phyloP scores from a whole-genome alignment of 73 alveolate species.

The Paramecium octaurelia region DNA sequence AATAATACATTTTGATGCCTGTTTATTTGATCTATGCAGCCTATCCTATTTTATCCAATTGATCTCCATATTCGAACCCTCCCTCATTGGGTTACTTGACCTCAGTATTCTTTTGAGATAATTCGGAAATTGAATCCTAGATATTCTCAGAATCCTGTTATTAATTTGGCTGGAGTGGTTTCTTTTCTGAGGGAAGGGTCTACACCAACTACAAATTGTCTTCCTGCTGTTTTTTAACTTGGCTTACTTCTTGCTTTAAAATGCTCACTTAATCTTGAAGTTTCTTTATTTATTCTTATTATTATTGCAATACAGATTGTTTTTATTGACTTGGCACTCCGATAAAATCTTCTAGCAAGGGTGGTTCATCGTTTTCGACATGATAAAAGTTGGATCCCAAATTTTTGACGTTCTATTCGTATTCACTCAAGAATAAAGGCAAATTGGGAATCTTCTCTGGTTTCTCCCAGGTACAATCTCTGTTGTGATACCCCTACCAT shows the following conservation, averaged over 20 bases:
- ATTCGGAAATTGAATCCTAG: background rate
- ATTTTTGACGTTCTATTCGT: background rate
- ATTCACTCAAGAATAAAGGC: background rate
- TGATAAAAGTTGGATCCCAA: background rate
- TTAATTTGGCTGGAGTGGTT: background rate
- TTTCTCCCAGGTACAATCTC: background rate
- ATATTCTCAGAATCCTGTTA: background rate
- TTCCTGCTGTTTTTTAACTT: background rate
- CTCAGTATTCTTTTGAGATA: background rate
- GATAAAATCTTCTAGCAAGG: background rate
- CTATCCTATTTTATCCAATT: background rate
- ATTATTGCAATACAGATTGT: background rate
- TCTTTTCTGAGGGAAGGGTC: background rate
- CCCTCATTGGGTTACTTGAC: background rate
- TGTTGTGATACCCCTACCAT: background rate
- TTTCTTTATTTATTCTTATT: background rate
- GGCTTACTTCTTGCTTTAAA: background rate
- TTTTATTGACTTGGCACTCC: background rate
- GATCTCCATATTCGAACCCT: background rate
- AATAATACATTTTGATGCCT: background rate
- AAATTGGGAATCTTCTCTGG: background rate
- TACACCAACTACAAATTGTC: background rate
- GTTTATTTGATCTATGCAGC: background rate
- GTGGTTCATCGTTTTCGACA: background rate
- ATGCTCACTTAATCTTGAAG: background rate